Percentiles rank a stretch among this genome's conserved stretches.
Conservation (phyloP, 441 rosid species). For the Erodium moschatum region DNA sequence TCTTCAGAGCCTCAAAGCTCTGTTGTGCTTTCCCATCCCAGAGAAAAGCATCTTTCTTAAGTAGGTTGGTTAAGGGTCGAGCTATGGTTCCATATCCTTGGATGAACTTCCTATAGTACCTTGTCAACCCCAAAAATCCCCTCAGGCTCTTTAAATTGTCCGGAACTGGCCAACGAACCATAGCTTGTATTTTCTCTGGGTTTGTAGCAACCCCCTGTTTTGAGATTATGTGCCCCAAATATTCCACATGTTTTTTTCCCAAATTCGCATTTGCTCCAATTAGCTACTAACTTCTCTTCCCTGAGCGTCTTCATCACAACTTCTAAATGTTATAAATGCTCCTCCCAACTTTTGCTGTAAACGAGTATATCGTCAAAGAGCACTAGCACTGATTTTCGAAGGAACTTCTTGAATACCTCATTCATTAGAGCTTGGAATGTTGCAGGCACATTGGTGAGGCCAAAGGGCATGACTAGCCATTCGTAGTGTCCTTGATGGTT, state of each 20-base stretch:
- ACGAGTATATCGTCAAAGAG: background rate
- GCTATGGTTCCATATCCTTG: background rate
- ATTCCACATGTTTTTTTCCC: background rate
- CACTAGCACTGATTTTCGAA: background rate
- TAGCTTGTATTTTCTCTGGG: background rate
- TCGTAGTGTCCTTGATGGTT: constrained; percentile 3
- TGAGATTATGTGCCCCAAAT: constrained; percentile 2
- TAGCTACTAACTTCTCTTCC: background rate
- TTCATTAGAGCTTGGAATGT: constrained; percentile 3
- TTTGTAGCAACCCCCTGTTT: background rate
- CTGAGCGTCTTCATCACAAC: background rate
- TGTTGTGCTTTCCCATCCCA: background rate
- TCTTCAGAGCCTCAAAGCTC: background rate
- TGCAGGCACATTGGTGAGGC: constrained; percentile 4
- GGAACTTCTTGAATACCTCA: background rate
- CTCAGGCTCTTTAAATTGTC: background rate
- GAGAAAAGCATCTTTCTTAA: background rate
- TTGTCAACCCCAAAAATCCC: background rate
- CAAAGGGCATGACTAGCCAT: background rate
- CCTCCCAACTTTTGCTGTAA: no score
- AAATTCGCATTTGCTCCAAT: background rate
- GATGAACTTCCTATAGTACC: background rate
- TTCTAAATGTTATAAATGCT: background rate
- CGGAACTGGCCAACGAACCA: background rate
- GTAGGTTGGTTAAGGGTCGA: background rate